Evolutionary conservation across 1,139 yeast genomes (phyloP), one percentile per base, ranked within the genome.

Genomic region (Eremothecium gossypii): DNA sequence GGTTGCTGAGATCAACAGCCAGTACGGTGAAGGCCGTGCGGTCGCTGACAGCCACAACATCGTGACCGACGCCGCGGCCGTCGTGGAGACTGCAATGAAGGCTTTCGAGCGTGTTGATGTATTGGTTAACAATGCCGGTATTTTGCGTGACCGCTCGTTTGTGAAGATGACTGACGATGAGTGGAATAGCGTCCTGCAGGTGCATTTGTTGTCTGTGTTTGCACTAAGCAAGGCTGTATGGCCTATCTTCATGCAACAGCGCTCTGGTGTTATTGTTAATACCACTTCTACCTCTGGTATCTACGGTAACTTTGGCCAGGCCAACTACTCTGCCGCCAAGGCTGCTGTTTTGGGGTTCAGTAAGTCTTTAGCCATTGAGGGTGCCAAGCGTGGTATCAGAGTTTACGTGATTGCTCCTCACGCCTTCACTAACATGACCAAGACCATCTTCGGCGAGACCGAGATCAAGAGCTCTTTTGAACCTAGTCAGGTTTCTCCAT

Each of bases 371-470:
- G 96, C 97, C 23, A 71, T 83, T 51, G 98, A 91, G 68, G 98
- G 98, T 57, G 77, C 79, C 47, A 86, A 76, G 66, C 62, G 70
- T 59, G 79, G 82, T 60, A 85, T 91, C 55, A 72, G 73, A 59
- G 91, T 79, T 46, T 85, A 89, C 62, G 74, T 79, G 39, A 82
- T 87, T 63, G 97, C 97, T 38, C 98, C 98, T 46, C 96, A 89
- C 63, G 97, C 97, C 36, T 96, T 89, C 61, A 89, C 98, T 40
- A 91, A 94, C 49, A 91, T 91, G 98, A 91, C 97, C 29, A 75
- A 77, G 60, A 82, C 95, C 8, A 77, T 91, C 42, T 85, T 89
- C 69, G 74, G 79, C 42, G 83, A 81, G 47, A 69, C 70, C 42
- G 97, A 89, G 64, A 67, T 75, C 69, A 70, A 73, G 50, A 85